Evolutionary conservation across 768 basidiomycete species (phyloP).

Genomic region (Coprinellus aureogranulatus): DNA sequence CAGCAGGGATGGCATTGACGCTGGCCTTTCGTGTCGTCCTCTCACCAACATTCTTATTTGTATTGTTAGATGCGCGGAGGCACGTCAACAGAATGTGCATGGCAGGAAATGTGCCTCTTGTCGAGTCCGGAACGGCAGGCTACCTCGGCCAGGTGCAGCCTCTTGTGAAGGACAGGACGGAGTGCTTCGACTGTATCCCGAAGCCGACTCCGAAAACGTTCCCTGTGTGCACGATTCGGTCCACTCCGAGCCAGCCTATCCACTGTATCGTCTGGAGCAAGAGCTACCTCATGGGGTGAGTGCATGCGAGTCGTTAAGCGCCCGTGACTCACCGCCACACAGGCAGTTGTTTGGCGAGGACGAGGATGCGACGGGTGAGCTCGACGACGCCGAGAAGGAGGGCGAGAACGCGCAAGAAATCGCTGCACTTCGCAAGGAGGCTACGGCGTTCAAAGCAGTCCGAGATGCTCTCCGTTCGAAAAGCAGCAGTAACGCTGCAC

Average conservation of each 20-base stretch:
- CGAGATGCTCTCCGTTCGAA: conserved; percentile 47
- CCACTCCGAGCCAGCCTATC: conserved; percentile 94
- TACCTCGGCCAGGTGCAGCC: conserved; percentile 98
- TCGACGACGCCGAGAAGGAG: conserved; percentile 88
- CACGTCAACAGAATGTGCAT: conserved; percentile 99
- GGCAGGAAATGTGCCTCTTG: conserved; percentile 83
- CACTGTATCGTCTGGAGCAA: conserved; percentile 99
- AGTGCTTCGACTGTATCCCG: conserved; percentile 95
- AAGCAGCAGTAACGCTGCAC: conserved; percentile 50
- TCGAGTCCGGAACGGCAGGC: conserved; percentile 96
- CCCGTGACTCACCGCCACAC: conserved; percentile 3
- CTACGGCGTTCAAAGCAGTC: conserved; percentile 81
- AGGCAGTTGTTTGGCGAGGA: conserved; percentile 96
- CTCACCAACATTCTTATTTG: too few relatives aligned
- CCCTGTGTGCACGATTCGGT: conserved; percentile 96
- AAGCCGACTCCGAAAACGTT: conserved; percentile 93
- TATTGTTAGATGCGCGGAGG: conserved; percentile 77
- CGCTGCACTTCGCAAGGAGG: conserved; percentile 84
- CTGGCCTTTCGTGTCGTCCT: too few relatives aligned
- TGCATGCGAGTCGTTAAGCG: conserved; percentile 8
- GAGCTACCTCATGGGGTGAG: conserved; percentile 89
- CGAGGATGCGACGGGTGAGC: conserved; percentile 73
- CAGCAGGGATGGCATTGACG: too few relatives aligned
- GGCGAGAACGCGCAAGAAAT: conserved; percentile 97
- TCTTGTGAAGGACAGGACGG: conserved; percentile 83